Evolutionary conservation across 495 filamentous ascomycete genomes (phyloP).

Genomic region (Ramalina intermedia): DNA sequence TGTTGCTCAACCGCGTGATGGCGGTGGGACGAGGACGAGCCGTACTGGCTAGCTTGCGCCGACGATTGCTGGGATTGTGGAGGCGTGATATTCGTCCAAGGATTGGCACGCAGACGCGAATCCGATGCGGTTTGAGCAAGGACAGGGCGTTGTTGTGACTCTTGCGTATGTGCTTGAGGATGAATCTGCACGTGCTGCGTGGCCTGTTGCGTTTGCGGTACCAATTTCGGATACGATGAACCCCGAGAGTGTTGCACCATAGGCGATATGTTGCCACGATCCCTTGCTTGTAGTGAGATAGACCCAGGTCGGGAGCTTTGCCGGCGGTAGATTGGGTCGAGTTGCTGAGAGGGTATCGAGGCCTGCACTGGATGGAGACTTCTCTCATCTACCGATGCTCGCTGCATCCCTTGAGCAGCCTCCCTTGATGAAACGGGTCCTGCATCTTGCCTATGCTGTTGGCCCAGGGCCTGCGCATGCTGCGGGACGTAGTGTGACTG

Average conservation of each 20-base stretch:
- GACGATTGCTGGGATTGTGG: background rate
- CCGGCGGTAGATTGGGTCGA: slow-evolving; percentile 1
- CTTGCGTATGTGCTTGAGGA: no score
- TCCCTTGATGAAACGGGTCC: slow-evolving; percentile 2
- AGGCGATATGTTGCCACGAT: slow-evolving; percentile 6
- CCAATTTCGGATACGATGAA: slow-evolving; percentile 9
- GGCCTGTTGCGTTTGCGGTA: background rate
- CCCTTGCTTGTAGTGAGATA: slow-evolving; percentile 4
- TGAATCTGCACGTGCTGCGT: background rate
- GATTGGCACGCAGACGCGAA: background rate
- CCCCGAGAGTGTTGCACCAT: slow-evolving; percentile 11
- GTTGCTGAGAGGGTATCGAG: slow-evolving; percentile 4
- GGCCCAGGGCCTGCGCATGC: slow-evolving; percentile 6
- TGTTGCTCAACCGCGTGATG: no score
- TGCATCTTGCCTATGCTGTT: slow-evolving; percentile 4
- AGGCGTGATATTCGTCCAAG: background rate
- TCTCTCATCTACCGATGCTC: slow-evolving; percentile 1
- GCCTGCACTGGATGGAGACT: slow-evolving; percentile 5
- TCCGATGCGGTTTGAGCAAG: background rate
- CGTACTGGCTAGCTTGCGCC: no score
- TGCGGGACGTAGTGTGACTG: slow-evolving; percentile 2
- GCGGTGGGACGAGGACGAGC: no score
- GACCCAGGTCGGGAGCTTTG: background rate
- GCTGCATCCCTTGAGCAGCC: slow-evolving; percentile 1
- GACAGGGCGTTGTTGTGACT: background rate